Evolutionary conservation across 371 early-diverging fungal species (phyloP).

Genomic region (Rhizopus arrhizus): DNA sequence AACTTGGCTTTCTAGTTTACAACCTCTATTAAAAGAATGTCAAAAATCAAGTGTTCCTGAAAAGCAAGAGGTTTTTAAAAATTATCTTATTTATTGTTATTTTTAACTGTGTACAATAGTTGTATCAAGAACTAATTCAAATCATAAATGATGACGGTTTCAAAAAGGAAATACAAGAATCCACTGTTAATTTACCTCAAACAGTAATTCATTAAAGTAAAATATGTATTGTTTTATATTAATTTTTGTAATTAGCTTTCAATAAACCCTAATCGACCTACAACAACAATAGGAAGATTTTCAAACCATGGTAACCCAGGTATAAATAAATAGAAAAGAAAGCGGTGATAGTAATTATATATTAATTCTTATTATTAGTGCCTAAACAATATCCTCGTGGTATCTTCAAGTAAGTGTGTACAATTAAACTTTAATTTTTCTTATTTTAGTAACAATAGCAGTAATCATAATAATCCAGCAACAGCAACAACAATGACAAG

Average conservation of each 20-base stretch:
- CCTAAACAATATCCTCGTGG: too few relatives aligned
- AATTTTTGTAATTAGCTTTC: background rate
- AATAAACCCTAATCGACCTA: too few relatives aligned
- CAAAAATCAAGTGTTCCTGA: conserved; percentile 23
- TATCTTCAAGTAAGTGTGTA: too few relatives aligned
- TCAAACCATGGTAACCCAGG: too few relatives aligned
- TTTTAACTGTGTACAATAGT: background rate
- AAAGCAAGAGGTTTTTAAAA: conserved; percentile 28
- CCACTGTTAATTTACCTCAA: background rate
- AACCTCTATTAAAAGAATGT: conserved; percentile 8
- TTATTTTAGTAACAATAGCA: too few relatives aligned
- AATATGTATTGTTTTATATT: background rate
- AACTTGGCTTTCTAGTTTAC: conserved; percentile 29
- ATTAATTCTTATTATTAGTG: too few relatives aligned
- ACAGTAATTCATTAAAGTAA: background rate
- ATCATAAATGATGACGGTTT: background rate
- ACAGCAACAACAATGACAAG: too few relatives aligned
- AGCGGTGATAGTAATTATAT: too few relatives aligned
- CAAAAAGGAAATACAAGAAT: background rate
- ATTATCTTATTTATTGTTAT: background rate
- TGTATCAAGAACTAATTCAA: background rate
- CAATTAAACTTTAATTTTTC: too few relatives aligned
- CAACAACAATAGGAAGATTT: too few relatives aligned
- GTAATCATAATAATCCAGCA: too few relatives aligned
- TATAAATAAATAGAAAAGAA: too few relatives aligned